Percentiles rank a stretch among this genome's conserved stretches.
Conservation (phyloP, 345 rosid species). For the Gossypioides kirkii region DNA sequence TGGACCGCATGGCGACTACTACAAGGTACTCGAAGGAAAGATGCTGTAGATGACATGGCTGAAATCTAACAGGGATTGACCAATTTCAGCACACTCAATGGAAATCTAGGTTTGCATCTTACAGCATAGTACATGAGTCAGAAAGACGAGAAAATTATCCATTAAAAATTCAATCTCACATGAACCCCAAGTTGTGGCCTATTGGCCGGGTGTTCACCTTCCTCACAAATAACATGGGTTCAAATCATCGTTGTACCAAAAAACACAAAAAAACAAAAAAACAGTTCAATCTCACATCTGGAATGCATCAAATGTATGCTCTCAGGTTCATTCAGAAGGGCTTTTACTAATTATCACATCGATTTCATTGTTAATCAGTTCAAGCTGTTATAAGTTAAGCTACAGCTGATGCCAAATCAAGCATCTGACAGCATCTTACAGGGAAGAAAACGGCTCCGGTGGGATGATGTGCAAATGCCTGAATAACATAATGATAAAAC, state of each 20-base stretch:
- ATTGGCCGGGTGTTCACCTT: too few relatives aligned
- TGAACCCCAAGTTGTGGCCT: too few relatives aligned
- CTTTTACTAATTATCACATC: background rate
- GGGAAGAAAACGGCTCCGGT: background rate
- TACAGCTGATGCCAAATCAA: background rate
- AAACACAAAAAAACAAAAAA: too few relatives aligned
- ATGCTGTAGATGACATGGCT: too few relatives aligned
- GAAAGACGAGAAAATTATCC: background rate
- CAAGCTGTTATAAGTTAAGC: background rate
- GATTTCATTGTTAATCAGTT: background rate
- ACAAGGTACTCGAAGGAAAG: too few relatives aligned
- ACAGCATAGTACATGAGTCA: background rate
- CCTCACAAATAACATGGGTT: too few relatives aligned
- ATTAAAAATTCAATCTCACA: background rate
- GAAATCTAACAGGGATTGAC: too few relatives aligned
- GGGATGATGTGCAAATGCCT: background rate
- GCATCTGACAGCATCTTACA: background rate
- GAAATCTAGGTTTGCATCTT: background rate
- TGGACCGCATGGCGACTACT: too few relatives aligned
- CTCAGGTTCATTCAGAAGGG: background rate
- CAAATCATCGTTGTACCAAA: too few relatives aligned
- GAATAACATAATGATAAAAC: background rate
- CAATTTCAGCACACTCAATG: too few relatives aligned
- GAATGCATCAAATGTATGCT: background rate
- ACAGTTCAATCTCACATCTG: background rate